Evolutionary conservation across 768 basidiomycete species (phyloP).

Genomic region (Boletellus ananiceps): DNA sequence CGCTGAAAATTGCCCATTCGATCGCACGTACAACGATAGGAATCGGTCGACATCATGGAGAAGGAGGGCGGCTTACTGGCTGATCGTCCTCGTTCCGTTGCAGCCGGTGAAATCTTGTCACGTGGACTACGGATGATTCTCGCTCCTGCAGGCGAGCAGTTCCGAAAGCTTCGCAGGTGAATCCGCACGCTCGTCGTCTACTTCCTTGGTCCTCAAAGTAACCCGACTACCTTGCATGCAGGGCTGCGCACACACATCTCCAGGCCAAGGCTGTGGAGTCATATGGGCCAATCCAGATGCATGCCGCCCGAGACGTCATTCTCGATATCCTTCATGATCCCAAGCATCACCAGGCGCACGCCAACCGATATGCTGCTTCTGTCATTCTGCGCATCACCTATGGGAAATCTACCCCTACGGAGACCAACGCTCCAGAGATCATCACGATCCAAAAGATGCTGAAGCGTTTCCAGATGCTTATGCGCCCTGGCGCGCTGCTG

Average conservation of each 20-base stretch:
- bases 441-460: slow-evolving; percentile 32
- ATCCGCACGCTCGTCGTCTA: not conserved
- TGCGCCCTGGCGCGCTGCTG: slow-evolving; percentile 34
- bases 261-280: slow-evolving; percentile 47
- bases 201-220: not conserved
- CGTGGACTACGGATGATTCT: slow-evolving; percentile 56
- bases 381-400: slow-evolving; percentile 34
- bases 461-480: slow-evolving; percentile 32
- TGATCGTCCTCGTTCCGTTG: slow-evolving; percentile 51
- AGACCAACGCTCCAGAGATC: slow-evolving; percentile 29
- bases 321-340: slow-evolving; percentile 31
- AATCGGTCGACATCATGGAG: slow-evolving; percentile 64
- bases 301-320: slow-evolving; percentile 28
- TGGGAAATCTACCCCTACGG: slow-evolving; percentile 31
- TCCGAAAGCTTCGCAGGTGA: slow-evolving; percentile 59
- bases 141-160: slow-evolving; percentile 52
- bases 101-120: slow-evolving; percentile 55
- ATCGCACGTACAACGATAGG: slow-evolving; percentile 27
- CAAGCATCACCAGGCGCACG: slow-evolving; percentile 49
- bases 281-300: slow-evolving; percentile 48
- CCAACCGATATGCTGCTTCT: slow-evolving; percentile 40
- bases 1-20: not conserved
- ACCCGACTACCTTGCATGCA: slow-evolving; percentile 13
- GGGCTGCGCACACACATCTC: slow-evolving; percentile 56
- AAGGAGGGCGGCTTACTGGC: slow-evolving; percentile 55